A percentile compares a stretch with the other conserved stretches of the same genome.
These are phyloP conservation scores for Colletotrichum musae DNA, from an alignment of 2,329 filamentous ascomycete genomes.

Conservation along the genomic window DNA sequence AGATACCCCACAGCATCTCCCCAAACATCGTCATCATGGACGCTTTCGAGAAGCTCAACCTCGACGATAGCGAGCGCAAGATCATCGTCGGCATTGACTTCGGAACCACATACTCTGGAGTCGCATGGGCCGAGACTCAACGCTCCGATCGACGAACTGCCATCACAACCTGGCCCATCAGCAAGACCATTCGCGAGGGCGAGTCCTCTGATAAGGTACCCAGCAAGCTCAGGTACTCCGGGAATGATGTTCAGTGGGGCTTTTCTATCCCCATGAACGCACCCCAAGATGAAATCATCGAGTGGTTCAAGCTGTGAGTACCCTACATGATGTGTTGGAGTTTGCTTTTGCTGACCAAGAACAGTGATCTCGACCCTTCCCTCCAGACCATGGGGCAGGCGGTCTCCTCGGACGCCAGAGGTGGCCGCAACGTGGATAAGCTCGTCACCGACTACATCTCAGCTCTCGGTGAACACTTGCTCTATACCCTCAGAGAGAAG, in stretches of 20 bases:
- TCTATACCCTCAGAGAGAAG: slow-evolving; percentile 58
- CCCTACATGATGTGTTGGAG: slow-evolving; percentile 8
- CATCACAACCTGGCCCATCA: slow-evolving; percentile 62
- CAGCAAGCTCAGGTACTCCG: slow-evolving; percentile 61
- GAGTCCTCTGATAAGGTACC: slow-evolving; percentile 63
- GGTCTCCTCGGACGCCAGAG: slow-evolving; percentile 46
- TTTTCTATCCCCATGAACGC: slow-evolving; percentile 61
- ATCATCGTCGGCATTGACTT: slow-evolving; percentile 70
- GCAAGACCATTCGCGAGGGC: slow-evolving; percentile 51
- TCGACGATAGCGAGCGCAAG: slow-evolving; percentile 54
- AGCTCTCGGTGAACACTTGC: slow-evolving; percentile 63
- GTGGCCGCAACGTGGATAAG: slow-evolving; percentile 54
- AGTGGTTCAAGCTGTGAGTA: slow-evolving; percentile 67
- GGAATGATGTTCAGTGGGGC: slow-evolving; percentile 63
- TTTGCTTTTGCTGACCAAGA: neutral
- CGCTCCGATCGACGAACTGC: slow-evolving; percentile 57
- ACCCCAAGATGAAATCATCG: slow-evolving; percentile 54
- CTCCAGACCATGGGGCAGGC: slow-evolving; percentile 51
- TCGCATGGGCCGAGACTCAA: slow-evolving; percentile 65
- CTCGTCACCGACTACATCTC: slow-evolving; percentile 65
- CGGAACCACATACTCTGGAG: slow-evolving; percentile 69
- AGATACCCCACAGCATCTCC: neutral
- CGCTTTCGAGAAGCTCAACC: slow-evolving; percentile 50
- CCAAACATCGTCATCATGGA: slow-evolving; percentile 47
- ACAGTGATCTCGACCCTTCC: slow-evolving; percentile 55